Conservation (phyloP, 169 alveolate genomes). For the Perkinsus olseni region DNA sequence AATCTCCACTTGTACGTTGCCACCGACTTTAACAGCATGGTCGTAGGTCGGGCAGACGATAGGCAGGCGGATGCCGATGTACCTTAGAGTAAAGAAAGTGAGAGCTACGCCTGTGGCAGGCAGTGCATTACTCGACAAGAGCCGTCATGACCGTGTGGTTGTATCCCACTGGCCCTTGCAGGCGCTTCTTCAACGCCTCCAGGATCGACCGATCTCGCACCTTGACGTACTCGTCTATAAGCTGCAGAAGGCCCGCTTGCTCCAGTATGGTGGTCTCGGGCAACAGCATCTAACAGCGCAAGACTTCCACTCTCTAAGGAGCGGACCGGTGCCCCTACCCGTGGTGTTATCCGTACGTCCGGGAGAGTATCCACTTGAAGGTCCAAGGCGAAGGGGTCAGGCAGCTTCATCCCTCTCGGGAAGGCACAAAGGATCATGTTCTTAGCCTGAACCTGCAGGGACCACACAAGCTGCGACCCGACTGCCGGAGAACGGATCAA, state of each 20-base stretch:
- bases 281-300: not conserved
- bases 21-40: not conserved
- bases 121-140: not conserved
- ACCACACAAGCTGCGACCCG: not conserved
- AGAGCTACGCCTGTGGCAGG: not conserved
- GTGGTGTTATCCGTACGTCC: conserved; percentile 71
- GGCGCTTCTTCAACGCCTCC: not conserved
- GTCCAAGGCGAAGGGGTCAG: conserved; percentile 79
- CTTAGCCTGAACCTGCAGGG: not conserved
- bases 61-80: not conserved
- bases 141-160: not conserved
- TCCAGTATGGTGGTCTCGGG: not conserved
- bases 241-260: not conserved
- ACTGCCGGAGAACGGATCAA: not conserved
- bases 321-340: conserved; percentile 31
- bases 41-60: not conserved
- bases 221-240: not conserved
- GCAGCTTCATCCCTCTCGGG: conserved; percentile 82
- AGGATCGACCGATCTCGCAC: not conserved
- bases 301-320: conserved; percentile 17
- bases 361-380: conserved; percentile 76
- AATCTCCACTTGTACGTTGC: conserved; percentile 32
- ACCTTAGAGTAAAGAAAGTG: not conserved
- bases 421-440: conserved; percentile 87
- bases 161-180: not conserved